Percentiles rank a stretch among this genome's conserved stretches.
phyloP scores from a whole-genome alignment of 2,329 filamentous ascomycete species.

The Parasarocladium wereldwijsianum region DNA sequence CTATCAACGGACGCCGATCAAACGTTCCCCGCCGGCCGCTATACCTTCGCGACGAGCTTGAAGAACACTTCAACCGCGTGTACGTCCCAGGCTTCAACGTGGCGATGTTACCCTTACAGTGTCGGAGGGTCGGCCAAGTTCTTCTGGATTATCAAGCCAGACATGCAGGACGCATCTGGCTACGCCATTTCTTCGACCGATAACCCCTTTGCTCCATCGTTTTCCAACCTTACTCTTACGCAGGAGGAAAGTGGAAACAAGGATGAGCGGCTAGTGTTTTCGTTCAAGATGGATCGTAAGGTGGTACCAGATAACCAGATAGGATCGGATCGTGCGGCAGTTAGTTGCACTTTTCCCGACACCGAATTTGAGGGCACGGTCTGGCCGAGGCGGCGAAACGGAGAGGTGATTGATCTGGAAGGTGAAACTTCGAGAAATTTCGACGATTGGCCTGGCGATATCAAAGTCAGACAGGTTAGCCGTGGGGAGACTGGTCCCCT shows the following conservation, averaged over 20 bases:
- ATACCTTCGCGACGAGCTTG: constrained; percentile 44
- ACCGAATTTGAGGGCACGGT: constrained; percentile 42
- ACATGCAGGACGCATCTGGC: constrained; percentile 14
- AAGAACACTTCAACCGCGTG: constrained; percentile 37
- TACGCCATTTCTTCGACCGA: constrained; percentile 37
- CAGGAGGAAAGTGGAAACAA: constrained; percentile 30
- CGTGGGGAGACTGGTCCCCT: constrained; percentile 26
- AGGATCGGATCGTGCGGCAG: constrained; percentile 24
- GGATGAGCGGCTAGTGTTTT: constrained; percentile 44
- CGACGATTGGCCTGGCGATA: constrained; percentile 40
- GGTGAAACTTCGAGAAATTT: constrained; percentile 12
- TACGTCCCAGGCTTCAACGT: constrained; percentile 41
- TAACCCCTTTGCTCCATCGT: constrained; percentile 41
- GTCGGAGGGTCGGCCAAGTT: constrained; percentile 33
- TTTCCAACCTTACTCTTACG: constrained; percentile 34
- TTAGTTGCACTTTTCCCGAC: constrained; percentile 42
- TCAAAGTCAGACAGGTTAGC: constrained; percentile 38
- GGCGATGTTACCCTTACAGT: constrained; percentile 45
- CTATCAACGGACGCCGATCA: not conserved
- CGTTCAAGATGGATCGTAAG: constrained; percentile 33
- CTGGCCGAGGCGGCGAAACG: constrained; percentile 34
- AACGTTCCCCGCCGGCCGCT: constrained; percentile 48
- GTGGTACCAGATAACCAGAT: constrained; percentile 32
- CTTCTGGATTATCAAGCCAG: constrained; percentile 41
- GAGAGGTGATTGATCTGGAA: constrained; percentile 9